phyloP scores from a whole-genome alignment of 73 alveolate species.

The Paramecium biaurelia region DNA sequence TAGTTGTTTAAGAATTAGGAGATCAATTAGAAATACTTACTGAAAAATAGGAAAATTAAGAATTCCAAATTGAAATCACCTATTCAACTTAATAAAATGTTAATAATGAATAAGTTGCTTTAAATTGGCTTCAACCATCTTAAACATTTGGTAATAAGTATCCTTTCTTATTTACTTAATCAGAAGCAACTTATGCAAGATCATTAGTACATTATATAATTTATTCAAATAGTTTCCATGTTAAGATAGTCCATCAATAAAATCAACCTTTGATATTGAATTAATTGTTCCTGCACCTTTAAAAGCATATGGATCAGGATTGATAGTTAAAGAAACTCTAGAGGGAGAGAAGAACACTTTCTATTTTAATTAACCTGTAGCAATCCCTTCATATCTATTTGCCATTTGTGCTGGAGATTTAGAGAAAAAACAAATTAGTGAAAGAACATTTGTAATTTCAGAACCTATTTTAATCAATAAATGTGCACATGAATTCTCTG shows the following conservation, averaged over 20 bases:
- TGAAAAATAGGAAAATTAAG: not conserved
- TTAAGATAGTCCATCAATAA: conserved; percentile 97
- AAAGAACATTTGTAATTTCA: conserved; percentile 80
- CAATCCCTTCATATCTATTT: conserved; percentile 90
- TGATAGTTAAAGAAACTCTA: not conserved
- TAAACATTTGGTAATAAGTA: conserved; percentile 56
- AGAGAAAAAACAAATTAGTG: conserved; percentile 69
- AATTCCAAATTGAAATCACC: not conserved
- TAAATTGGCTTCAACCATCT: conserved; percentile 51
- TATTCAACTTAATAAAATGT: conserved; percentile 17
- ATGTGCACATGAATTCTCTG: conserved; percentile 79
- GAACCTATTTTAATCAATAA: conserved; percentile 83
- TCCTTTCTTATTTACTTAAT: conserved; percentile 93
- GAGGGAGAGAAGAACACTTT: not conserved
- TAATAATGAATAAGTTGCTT: conserved; percentile 6
- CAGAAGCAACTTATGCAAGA: conserved; percentile 93
- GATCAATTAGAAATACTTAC: conserved; percentile 35
- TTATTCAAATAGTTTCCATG: conserved; percentile 77
- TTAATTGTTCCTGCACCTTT: conserved; percentile 63
- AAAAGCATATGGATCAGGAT: conserved; percentile 76
- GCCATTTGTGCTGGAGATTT: conserved; percentile 91
- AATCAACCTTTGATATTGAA: conserved; percentile 77
- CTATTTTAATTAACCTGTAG: conserved; percentile 78
- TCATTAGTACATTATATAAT: conserved; percentile 58
- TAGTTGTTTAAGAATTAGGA: conserved; percentile 20